phyloP scores from a whole-genome alignment of 2,329 filamentous ascomycete species.

The Sporothrix curviconia region DNA sequence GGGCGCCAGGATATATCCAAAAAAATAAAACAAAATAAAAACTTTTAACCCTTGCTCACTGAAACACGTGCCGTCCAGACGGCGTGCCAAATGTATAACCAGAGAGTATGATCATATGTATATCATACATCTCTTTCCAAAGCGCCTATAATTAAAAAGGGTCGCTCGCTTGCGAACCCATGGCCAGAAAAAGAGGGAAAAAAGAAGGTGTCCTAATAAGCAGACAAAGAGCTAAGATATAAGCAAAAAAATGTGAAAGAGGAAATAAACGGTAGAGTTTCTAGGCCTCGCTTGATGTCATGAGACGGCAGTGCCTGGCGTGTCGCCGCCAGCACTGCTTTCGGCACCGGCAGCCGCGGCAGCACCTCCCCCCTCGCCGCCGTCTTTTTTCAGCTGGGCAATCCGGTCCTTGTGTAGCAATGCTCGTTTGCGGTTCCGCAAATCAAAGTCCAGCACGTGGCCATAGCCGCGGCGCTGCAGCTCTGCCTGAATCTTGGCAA shows the following conservation, averaged over 20 bases:
- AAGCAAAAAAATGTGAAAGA: background rate
- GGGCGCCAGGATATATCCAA: too few species aligned
- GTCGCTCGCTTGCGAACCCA: background rate
- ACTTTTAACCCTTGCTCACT: background rate
- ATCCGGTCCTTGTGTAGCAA: conserved; percentile 24
- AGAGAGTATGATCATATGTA: conserved; percentile 1
- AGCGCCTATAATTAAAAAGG: background rate
- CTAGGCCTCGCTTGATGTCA: too few species aligned
- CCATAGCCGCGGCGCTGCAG: conserved; percentile 28
- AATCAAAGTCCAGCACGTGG: conserved; percentile 32
- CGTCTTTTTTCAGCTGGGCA: conserved; percentile 9
- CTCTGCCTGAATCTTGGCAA: conserved; percentile 32
- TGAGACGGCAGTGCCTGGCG: background rate
- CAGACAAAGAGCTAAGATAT: too few species aligned
- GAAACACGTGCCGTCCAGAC: background rate
- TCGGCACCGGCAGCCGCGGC: background rate
- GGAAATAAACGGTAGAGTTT: too few species aligned
- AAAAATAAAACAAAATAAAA: background rate
- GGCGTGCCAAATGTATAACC: background rate
- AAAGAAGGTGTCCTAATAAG: background rate
- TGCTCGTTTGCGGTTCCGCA: conserved; percentile 32
- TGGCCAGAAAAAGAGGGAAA: background rate
- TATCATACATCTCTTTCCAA: background rate
- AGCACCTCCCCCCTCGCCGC: background rate
- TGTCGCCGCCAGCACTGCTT: background rate